phyloP scores from a whole-genome alignment of 2,329 filamentous ascomycete genomes.

The Mycosphaerella sp. region DNA sequence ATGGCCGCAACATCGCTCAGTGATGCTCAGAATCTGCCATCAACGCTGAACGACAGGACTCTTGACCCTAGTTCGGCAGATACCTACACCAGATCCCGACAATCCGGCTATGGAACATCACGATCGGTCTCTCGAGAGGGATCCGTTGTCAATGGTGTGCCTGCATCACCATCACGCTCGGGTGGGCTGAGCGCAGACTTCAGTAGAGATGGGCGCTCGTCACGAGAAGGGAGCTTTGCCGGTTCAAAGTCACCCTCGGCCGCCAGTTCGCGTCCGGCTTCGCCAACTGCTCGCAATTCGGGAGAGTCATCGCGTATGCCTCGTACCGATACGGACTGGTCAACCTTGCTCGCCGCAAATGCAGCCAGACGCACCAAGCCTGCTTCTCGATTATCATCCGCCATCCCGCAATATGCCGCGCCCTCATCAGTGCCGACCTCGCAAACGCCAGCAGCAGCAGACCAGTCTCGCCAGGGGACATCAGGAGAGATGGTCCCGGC shows the following conservation, averaged over 20 bases:
- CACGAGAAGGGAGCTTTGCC: conserved; percentile 15
- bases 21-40: conserved; percentile 19
- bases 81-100: conserved; percentile 20
- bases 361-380: conserved; percentile 24
- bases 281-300: conserved; percentile 25
- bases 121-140: conserved; percentile 26
- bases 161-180: conserved; percentile 17
- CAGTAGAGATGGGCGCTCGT: conserved; percentile 15
- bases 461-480: conserved; percentile 3
- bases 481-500: conserved; percentile 27
- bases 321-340: conserved; percentile 32
- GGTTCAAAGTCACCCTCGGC: conserved; percentile 22
- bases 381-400: conserved; percentile 25
- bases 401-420: conserved; percentile 19
- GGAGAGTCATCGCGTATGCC: conserved; percentile 27
- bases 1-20: conserved; percentile 24
- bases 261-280: conserved; percentile 24
- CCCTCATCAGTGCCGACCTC: not conserved
- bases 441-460: not conserved
- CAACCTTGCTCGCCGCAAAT: conserved; percentile 26
- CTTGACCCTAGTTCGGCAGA: conserved; percentile 16
- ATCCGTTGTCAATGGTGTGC: conserved; percentile 12
- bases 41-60: conserved; percentile 7
- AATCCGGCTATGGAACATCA: conserved; percentile 24
- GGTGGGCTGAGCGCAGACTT: conserved; percentile 22